Base-by-base conservation (phyloP, 257 asterid species). In the Petrea volubilis region DNA sequence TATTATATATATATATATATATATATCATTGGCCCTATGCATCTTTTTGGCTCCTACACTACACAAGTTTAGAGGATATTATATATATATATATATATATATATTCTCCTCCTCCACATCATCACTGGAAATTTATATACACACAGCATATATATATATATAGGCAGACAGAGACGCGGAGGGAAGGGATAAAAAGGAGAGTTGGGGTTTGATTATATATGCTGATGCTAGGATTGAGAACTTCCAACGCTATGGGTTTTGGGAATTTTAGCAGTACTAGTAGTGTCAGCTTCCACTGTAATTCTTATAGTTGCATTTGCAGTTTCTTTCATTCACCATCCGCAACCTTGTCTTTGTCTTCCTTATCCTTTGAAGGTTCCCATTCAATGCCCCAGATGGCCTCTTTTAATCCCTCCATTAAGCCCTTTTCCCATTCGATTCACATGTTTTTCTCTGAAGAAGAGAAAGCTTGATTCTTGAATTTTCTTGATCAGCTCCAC, bases 251-350 rank as follows among this genome's bases (percentile, higher is more conserved):
- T 56, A 78, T 78, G 83, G 71, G 69, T 62, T 34, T 68, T 68
- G 69, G 69, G 57, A 68, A 73, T 36, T 49, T 29, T 28, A 53
- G 79, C 71, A 18, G 34, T 77, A 43, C n/a, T 50, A 29, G 28
- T 43, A 51, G 77, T 78, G 84, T 82, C 88, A 84, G 80, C 84
- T 82, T 73, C 88, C 85, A 73, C 81, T 67, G 68, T 67, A 72
- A 68, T 60, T 69, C 74, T 67, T 72, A 60, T 81, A 71, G 57
- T 72, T 68, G 79, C 77, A 44, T 58, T 69, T 77, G 67, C 80
- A 63, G 78, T 78, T 59, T 50, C 84, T 50, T 63, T 75, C 41
- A 65, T 73, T 71, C 86, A 31, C 50, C 83, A 81, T 73, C 85
- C 63, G 18, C 82, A 72, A 52, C 78, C 72, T 82, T 84, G 86